A percentile compares a stretch with the other conserved stretches of the same genome.
phyloP scores from a whole-genome alignment of 1,139 yeast genomes.

The Scheffersomyces lignicola region DNA sequence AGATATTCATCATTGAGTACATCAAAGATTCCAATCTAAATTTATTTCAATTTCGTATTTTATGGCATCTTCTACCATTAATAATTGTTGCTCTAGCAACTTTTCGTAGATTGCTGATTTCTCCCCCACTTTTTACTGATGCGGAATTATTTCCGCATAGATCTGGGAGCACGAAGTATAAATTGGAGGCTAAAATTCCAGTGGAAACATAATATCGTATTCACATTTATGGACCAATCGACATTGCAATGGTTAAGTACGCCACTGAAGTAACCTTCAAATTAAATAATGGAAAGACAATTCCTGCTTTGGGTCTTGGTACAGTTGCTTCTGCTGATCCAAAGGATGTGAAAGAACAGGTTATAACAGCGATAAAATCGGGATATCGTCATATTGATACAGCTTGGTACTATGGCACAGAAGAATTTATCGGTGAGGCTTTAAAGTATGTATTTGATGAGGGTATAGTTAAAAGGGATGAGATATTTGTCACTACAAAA shows the following conservation, averaged over 20 bases:
- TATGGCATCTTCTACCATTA: no score
- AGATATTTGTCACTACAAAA: conserved; percentile 59
- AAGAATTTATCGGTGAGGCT: conserved; percentile 51
- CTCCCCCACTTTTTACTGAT: conserved; percentile 1
- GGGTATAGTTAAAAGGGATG: conserved; percentile 54
- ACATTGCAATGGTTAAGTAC: conserved; percentile 10
- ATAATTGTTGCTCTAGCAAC: background rate
- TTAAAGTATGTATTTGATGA: conserved; percentile 47
- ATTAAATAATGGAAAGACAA: conserved; percentile 31
- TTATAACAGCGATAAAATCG: conserved; percentile 39
- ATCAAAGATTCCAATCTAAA: no score
- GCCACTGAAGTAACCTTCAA: conserved; percentile 23
- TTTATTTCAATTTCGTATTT: no score
- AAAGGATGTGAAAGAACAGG: conserved; percentile 35
- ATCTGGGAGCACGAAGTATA: background rate
- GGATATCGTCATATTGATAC: conserved; percentile 45
- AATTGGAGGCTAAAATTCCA: background rate
- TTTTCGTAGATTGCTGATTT: background rate
- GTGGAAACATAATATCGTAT: no score
- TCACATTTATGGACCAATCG: no score
- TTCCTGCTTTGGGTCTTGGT: conserved; percentile 44
- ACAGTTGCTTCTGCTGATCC: conserved; percentile 37
- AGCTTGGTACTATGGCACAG: conserved; percentile 52
- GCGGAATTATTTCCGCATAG: conserved; percentile 1
- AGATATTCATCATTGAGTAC: no score